Evolutionary conservation across 148 eudicot species (phyloP).

Genomic region (Oxyria digyna): DNA sequence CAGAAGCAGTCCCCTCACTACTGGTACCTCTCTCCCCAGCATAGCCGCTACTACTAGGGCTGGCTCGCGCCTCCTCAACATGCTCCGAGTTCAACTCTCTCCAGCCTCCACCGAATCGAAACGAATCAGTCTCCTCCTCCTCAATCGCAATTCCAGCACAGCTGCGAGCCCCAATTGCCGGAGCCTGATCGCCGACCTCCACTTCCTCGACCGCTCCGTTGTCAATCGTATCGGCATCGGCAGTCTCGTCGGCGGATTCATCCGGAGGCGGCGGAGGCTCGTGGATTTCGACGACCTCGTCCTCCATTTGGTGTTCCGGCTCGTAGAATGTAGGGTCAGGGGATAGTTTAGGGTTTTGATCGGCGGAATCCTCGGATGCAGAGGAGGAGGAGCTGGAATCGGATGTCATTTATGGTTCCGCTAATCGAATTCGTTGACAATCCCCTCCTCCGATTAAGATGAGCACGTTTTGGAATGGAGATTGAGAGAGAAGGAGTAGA

Average conservation of each 20-base stretch:
- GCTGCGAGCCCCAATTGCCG: not conserved
- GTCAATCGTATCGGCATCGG: not conserved
- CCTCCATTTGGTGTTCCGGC: slow-evolving; percentile 11
- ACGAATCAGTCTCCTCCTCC: slow-evolving; percentile 16
- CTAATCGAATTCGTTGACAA: slow-evolving; percentile 6
- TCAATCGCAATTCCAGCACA: not conserved
- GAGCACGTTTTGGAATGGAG: not conserved
- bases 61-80: slow-evolving; percentile 28
- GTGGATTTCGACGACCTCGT: slow-evolving; percentile 2
- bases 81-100: slow-evolving; percentile 29
- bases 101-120: slow-evolving; percentile 17
- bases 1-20: slow-evolving; percentile 33
- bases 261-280: slow-evolving; percentile 7
- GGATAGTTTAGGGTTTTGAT: slow-evolving; percentile 34
- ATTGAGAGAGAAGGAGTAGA: not conserved
- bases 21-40: slow-evolving; percentile 68
- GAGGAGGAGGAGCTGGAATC: slow-evolving; percentile 18
- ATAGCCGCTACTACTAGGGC: slow-evolving; percentile 83
- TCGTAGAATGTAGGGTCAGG: slow-evolving; percentile 20
- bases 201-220: slow-evolving; percentile 17
- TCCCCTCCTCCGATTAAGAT: not conserved
- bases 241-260: not conserved
- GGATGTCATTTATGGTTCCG: slow-evolving; percentile 30
- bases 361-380: slow-evolving; percentile 21
- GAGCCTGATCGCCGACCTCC: not conserved